These are phyloP conservation scores for Mortierella sp. DNA, from an alignment of 371 early-diverging fungal genomes.

Conservation along the genomic window DNA sequence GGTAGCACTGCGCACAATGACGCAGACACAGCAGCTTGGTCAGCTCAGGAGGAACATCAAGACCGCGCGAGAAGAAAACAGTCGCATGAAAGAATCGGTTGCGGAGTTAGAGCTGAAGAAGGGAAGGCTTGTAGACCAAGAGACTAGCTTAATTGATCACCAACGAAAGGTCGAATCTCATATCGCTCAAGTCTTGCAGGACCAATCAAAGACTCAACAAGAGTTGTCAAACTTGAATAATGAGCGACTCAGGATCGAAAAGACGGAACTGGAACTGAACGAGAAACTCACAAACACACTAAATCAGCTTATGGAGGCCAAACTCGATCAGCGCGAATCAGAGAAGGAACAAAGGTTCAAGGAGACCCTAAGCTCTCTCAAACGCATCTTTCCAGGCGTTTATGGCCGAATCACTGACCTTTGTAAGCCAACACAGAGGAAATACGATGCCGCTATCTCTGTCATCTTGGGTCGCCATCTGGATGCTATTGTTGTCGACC, in stretches of 20 bases:
- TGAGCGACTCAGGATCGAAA: constrained; percentile 44
- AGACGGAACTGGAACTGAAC: constrained; percentile 81
- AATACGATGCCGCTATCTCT: constrained; percentile 91
- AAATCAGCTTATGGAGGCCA: constrained; percentile 83
- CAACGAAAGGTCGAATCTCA: constrained; percentile 56
- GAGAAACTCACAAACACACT: constrained; percentile 84
- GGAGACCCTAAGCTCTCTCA: constrained; percentile 84
- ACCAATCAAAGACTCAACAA: constrained; percentile 59
- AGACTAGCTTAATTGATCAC: constrained; percentile 46
- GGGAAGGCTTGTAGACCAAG: constrained; percentile 64
- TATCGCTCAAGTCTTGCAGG: constrained; percentile 57
- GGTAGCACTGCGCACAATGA: constrained; percentile 72
- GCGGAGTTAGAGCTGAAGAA: constrained; percentile 66
- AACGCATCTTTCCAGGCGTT: constrained; percentile 90
- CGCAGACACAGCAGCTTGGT: constrained; percentile 76
- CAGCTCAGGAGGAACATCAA: constrained; percentile 77
- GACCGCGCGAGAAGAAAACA: constrained; percentile 69
- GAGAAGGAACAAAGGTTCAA: constrained; percentile 82
- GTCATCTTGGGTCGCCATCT: constrained; percentile 81
- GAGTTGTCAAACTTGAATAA: constrained; percentile 34
- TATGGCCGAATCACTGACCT: constrained; percentile 94
- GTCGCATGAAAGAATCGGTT: constrained; percentile 71
- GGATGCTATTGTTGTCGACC: constrained; percentile 87
- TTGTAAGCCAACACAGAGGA: constrained; percentile 92
- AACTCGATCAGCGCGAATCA: constrained; percentile 84